Percentiles rank a stretch among this genome's conserved stretches.
phyloP scores from a whole-genome alignment of 768 basidiomycete species.

The Amanita inopinata region DNA sequence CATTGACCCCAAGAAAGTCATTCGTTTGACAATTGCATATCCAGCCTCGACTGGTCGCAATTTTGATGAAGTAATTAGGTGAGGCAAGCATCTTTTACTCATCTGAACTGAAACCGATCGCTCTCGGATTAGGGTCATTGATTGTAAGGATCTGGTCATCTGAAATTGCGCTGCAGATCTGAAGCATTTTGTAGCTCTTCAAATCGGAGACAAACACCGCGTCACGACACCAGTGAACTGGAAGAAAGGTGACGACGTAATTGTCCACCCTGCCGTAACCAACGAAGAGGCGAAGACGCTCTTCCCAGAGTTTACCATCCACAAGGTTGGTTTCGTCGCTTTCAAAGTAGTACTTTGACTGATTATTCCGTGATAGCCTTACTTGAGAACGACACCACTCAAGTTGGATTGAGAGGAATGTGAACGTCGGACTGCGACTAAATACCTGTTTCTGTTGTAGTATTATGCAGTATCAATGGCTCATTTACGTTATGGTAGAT shows the following conservation, averaged over 20 bases:
- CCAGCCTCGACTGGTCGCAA: conserved; percentile 95
- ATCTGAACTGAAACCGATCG: neutral
- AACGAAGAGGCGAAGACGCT: conserved; percentile 87
- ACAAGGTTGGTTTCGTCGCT: conserved; percentile 46
- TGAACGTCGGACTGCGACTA: no score
- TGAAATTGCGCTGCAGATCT: conserved; percentile 27
- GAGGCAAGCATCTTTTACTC: conserved; percentile 11
- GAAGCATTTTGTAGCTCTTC: conserved; percentile 47
- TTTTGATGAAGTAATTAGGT: conserved; percentile 59
- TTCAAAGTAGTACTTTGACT: conserved; percentile 4
- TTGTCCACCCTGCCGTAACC: conserved; percentile 76
- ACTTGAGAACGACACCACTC: conserved; percentile 75
- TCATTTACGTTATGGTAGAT: no score
- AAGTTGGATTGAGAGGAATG: conserved; percentile 20
- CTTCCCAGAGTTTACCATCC: conserved; percentile 76
- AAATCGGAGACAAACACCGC: conserved; percentile 79
- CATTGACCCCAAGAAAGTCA: conserved; percentile 94
- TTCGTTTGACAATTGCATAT: conserved; percentile 84
- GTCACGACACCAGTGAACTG: conserved; percentile 93
- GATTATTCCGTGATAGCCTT: conserved; percentile 42
- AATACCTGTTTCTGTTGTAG: no score
- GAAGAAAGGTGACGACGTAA: conserved; percentile 89
- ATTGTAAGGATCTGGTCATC: conserved; percentile 35
- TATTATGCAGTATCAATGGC: no score
- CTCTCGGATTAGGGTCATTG: conserved; percentile 49